These are phyloP conservation scores for Wakefieldia striispora DNA, from an alignment of 768 basidiomycete species.

Conservation along the genomic window DNA sequence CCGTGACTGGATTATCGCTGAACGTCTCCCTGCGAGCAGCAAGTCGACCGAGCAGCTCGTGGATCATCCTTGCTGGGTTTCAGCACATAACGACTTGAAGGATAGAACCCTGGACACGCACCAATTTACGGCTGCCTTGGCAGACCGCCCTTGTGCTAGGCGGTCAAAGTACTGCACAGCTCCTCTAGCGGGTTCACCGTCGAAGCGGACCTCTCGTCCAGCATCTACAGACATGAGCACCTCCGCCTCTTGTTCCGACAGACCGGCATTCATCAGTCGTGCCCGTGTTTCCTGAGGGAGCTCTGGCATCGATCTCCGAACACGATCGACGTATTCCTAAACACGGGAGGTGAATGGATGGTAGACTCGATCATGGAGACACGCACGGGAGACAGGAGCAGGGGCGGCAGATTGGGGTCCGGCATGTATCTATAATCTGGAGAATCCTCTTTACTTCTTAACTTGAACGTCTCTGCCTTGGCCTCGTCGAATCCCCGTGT, in stretches of 20 bases:
- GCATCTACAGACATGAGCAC: conserved; percentile 74
- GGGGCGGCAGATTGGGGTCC: conserved; percentile 85
- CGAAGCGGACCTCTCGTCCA: conserved; percentile 58
- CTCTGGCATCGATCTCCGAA: conserved; percentile 62
- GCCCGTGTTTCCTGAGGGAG: conserved; percentile 64
- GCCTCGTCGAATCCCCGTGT: conserved; percentile 89
- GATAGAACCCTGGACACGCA: conserved; percentile 24
- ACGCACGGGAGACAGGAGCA: conserved; percentile 54
- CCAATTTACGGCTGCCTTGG: conserved; percentile 84
- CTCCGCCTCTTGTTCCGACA: conserved; percentile 67
- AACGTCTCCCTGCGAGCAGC: conserved; percentile 56
- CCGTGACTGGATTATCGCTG: conserved; percentile 56
- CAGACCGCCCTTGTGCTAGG: conserved; percentile 53
- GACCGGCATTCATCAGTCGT: conserved; percentile 53
- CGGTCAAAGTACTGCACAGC: conserved; percentile 81
- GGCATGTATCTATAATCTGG: conserved; percentile 99
- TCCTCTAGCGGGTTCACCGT: conserved; percentile 50
- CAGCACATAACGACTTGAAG: not conserved
- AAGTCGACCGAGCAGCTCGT: conserved; percentile 83
- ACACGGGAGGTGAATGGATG: not conserved
- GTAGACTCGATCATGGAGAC: not conserved
- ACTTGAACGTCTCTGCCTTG: conserved; percentile 72
- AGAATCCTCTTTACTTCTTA: conserved; percentile 90
- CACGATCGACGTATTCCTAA: conserved; percentile 61
- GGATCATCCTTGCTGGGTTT: conserved; percentile 66